phyloP scores from a whole-genome alignment of 257 asterid genomes.

The Paraleonurus japonicus region DNA sequence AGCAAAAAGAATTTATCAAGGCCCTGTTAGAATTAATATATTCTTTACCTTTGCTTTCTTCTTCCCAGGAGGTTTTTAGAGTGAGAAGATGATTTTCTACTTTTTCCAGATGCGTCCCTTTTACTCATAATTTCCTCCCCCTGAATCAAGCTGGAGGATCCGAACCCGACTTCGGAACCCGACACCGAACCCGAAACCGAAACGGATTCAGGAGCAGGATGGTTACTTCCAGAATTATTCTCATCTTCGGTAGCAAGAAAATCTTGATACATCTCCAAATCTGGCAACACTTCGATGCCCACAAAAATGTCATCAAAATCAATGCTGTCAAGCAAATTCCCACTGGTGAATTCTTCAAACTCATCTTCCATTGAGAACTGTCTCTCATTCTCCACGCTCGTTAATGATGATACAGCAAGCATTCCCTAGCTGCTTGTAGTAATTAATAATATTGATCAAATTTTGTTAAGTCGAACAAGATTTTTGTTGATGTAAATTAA shows the following conservation, averaged over 20 bases:
- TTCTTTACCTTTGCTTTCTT: slow-evolving; percentile 19
- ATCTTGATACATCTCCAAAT: slow-evolving; percentile 9
- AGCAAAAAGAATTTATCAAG: too few relatives aligned
- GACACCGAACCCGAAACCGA: background rate
- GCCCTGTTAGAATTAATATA: too few relatives aligned
- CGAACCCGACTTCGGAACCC: background rate
- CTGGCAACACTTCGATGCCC: slow-evolving; percentile 16
- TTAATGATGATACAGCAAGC: slow-evolving; percentile 6
- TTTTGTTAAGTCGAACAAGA: too few relatives aligned
- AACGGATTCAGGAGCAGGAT: background rate
- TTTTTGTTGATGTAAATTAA: too few relatives aligned
- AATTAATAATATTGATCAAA: too few relatives aligned
- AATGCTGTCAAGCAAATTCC: background rate
- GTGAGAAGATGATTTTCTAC: background rate
- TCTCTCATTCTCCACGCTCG: slow-evolving; percentile 14
- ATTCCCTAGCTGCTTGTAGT: too few relatives aligned
- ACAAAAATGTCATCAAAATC: slow-evolving; percentile 25
- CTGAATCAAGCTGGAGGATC: background rate
- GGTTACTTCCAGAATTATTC: background rate
- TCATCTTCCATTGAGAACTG: slow-evolving; percentile 13
- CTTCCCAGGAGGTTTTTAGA: slow-evolving; percentile 11
- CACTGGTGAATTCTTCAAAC: background rate
- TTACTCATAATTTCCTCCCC: background rate
- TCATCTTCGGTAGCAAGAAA: background rate
- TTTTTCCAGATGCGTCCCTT: slow-evolving; percentile 1